Conservation (phyloP, 495 filamentous ascomycete genomes). For the Neurospora sp. region DNA sequence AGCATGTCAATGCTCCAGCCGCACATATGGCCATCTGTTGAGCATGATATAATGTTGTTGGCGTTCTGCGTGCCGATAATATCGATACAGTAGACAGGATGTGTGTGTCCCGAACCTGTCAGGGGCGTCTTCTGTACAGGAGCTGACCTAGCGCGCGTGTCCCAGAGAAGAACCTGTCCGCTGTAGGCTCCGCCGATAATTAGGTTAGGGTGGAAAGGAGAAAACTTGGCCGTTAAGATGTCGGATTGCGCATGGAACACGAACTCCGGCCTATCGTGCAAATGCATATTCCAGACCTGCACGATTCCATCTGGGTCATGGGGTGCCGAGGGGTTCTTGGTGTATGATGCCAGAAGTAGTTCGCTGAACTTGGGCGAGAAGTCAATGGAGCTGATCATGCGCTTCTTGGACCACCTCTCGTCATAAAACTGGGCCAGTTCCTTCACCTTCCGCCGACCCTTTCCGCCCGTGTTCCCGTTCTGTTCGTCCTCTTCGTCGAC, state of each 20-base stretch:
- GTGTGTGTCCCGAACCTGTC: conserved; percentile 85
- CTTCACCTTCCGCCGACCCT: conserved; percentile 68
- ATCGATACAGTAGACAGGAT: conserved; percentile 90
- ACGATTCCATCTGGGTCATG: conserved; percentile 92
- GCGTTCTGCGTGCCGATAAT: conserved; percentile 98
- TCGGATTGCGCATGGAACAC: conserved; percentile 95
- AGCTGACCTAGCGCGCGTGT: conserved; percentile 75
- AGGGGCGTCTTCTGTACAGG: conserved; percentile 94
- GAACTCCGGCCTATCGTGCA: conserved; percentile 88
- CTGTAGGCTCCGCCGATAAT: conserved; percentile 93
- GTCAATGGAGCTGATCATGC: conserved; percentile 86
- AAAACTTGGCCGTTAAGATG: conserved; percentile 90
- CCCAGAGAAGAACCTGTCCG: conserved; percentile 97
- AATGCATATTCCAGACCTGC: conserved; percentile 93
- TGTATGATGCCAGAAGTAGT: conserved; percentile 85
- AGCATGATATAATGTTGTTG: conserved; percentile 92
- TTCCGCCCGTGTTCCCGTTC: conserved; percentile 53
- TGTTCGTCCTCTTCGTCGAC: conserved; percentile 80
- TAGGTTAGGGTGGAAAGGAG: conserved; percentile 90
- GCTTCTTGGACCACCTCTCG: conserved; percentile 91
- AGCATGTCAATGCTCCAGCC: conserved; percentile 98
- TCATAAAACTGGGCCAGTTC: conserved; percentile 90
- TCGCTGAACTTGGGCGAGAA: conserved; percentile 95
- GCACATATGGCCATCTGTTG: conserved; percentile 93
- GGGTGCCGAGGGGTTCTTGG: conserved; percentile 89